Conservation (phyloP, 805 yeast genomes). For the Pichia californica region DNA sequence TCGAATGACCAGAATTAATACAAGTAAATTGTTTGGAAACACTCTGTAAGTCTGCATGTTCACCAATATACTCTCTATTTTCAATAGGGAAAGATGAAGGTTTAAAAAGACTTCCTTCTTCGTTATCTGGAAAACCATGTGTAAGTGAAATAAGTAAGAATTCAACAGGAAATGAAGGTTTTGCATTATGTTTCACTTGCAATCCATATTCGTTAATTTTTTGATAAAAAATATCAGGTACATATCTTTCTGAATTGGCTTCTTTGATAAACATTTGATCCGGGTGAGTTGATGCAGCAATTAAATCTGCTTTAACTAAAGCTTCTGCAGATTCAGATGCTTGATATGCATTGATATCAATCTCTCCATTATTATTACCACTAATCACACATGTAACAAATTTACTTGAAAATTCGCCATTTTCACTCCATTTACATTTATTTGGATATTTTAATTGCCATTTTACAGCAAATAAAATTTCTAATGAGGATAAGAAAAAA, state of each 20-base stretch:
- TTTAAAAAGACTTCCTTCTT: constrained; percentile 17
- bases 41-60: constrained; percentile 46
- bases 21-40: constrained; percentile 43
- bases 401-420: constrained; percentile 72
- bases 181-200: constrained; percentile 81
- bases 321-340: constrained; percentile 86
- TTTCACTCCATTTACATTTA: constrained; percentile 52
- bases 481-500: constrained; percentile 84
- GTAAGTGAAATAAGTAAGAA: constrained; percentile 79
- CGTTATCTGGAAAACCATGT: constrained; percentile 82
- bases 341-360: constrained; percentile 87
- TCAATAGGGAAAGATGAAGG: constrained; percentile 58
- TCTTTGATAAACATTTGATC: constrained; percentile 75
- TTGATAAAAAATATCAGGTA: constrained; percentile 88
- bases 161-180: constrained; percentile 91
- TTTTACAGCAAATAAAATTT: constrained; percentile 74
- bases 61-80: constrained; percentile 71
- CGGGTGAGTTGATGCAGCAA: constrained; percentile 87
- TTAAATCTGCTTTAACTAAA: constrained; percentile 75
- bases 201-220: constrained; percentile 82
- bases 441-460: constrained; percentile 66
- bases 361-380: constrained; percentile 84
- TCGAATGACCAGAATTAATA: not conserved
- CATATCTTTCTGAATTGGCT: constrained; percentile 69
- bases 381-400: constrained; percentile 90